Evolutionary conservation across 1,284 basidiomycete genomes (phyloP).

Genomic region (Clitocybe nebularis): DNA sequence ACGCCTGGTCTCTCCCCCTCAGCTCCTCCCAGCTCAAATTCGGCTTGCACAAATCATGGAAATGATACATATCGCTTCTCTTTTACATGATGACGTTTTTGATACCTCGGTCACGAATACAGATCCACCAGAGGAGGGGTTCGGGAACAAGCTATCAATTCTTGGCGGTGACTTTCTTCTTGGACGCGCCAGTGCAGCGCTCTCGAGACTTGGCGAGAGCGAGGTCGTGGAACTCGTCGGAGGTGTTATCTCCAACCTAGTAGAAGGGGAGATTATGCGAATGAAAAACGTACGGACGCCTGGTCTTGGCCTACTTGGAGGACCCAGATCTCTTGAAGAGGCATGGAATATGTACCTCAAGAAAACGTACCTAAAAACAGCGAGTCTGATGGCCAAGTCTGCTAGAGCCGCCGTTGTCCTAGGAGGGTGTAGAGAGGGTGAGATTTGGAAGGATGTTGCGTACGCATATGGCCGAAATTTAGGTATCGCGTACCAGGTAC

Average conservation of each 20-base stretch:
- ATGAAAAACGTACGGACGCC: slow-evolving; percentile 52
- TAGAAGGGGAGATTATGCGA: slow-evolving; percentile 95
- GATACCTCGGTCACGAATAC: slow-evolving; percentile 37
- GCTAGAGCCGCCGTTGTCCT: slow-evolving; percentile 88
- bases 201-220: slow-evolving; percentile 81
- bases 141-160: slow-evolving; percentile 95
- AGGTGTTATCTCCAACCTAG: slow-evolving; percentile 91
- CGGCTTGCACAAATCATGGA: slow-evolving; percentile 96
- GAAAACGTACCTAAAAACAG: slow-evolving; percentile 96
- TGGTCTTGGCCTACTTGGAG: slow-evolving; percentile 22
- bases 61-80: slow-evolving; percentile 97
- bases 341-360: slow-evolving; percentile 88
- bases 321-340: slow-evolving; percentile 27
- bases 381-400: slow-evolving; percentile 92
- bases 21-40: slow-evolving; percentile 80
- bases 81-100: slow-evolving; percentile 95
- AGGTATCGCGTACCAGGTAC: slow-evolving; percentile 92
- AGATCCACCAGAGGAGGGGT: slow-evolving; percentile 50
- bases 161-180: slow-evolving; percentile 96
- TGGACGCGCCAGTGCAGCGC: slow-evolving; percentile 85
- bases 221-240: slow-evolving; percentile 95
- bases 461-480: slow-evolving; percentile 55
- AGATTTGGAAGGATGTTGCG: slow-evolving; percentile 90
- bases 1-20: slow-evolving; percentile 28
- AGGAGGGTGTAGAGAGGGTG: slow-evolving; percentile 77